Evolutionary conservation across 768 basidiomycete species (phyloP).

Genomic region (Sutorius australiensis): DNA sequence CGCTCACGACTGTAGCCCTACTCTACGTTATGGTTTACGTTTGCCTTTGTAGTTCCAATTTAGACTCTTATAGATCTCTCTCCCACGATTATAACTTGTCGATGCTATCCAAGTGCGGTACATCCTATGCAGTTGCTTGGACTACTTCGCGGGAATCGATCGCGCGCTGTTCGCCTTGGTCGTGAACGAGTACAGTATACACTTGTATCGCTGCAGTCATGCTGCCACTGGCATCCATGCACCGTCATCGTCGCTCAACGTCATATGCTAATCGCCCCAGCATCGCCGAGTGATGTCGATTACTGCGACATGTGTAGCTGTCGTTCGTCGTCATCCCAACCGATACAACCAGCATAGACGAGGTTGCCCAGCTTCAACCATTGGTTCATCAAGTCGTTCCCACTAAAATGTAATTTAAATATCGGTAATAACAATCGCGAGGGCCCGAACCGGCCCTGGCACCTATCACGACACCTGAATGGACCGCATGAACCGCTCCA

Average conservation of each 20-base stretch:
- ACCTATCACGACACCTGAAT: constrained; percentile 37
- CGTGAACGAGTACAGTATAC: too few species aligned
- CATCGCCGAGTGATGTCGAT: too few species aligned
- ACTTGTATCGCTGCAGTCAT: too few species aligned
- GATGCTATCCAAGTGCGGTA: background rate
- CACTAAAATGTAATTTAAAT: constrained; percentile 19
- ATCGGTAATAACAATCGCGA: constrained; percentile 12
- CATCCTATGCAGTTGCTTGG: background rate
- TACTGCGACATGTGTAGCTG: background rate
- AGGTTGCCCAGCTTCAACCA: background rate
- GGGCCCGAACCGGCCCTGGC: too few species aligned
- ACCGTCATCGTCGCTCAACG: too few species aligned
- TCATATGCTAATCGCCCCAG: too few species aligned
- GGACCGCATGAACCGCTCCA: constrained; percentile 61
- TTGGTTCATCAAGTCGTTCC: background rate
- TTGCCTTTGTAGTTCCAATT: background rate
- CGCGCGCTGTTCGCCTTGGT: background rate
- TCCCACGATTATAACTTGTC: background rate
- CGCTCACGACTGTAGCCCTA: background rate
- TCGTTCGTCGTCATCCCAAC: background rate
- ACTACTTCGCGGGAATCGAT: background rate
- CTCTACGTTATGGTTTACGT: background rate
- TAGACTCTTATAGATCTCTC: background rate
- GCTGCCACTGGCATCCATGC: too few species aligned
- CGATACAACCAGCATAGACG: background rate